phyloP scores from a whole-genome alignment of 768 basidiomycete species.

The Dioszegia aurantiaca region DNA sequence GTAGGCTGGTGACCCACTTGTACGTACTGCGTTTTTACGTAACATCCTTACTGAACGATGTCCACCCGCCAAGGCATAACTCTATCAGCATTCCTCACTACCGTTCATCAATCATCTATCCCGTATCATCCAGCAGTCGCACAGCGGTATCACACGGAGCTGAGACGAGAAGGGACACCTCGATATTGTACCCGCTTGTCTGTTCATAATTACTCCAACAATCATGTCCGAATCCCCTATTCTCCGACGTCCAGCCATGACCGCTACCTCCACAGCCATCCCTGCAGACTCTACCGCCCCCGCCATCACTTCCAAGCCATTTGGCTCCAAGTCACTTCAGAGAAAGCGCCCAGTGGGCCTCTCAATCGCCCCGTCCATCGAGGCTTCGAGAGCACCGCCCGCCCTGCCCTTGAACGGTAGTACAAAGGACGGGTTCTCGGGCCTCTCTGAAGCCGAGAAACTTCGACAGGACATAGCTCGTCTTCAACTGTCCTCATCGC shows the following conservation, averaged over 20 bases:
- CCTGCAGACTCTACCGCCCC: constrained; percentile 10
- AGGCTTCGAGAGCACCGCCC: constrained; percentile 44
- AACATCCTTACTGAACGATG: too few species aligned
- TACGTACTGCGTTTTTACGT: too few species aligned
- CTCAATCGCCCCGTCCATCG: constrained; percentile 45
- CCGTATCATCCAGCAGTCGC: too few species aligned
- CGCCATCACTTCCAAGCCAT: constrained; percentile 16
- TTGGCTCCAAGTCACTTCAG: constrained; percentile 39
- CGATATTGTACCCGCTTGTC: too few species aligned
- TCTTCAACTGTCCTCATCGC: constrained; percentile 37
- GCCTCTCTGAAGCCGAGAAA: constrained; percentile 33
- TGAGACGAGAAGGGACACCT: too few species aligned
- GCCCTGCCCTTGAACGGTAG: constrained; percentile 25
- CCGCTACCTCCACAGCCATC: constrained; percentile 15
- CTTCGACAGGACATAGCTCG: constrained; percentile 36
- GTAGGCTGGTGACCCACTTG: too few species aligned
- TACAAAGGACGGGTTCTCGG: constrained; percentile 15
- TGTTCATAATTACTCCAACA: not conserved
- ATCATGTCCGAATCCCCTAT: constrained; percentile 11
- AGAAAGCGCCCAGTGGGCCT: constrained; percentile 51
- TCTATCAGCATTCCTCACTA: too few species aligned
- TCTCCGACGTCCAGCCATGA: constrained; percentile 1
- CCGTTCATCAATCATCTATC: too few species aligned
- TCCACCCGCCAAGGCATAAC: too few species aligned
- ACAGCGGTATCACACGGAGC: too few species aligned